phyloP scores from a whole-genome alignment of 208 protist species.

The Trypanosoma grayi region DNA sequence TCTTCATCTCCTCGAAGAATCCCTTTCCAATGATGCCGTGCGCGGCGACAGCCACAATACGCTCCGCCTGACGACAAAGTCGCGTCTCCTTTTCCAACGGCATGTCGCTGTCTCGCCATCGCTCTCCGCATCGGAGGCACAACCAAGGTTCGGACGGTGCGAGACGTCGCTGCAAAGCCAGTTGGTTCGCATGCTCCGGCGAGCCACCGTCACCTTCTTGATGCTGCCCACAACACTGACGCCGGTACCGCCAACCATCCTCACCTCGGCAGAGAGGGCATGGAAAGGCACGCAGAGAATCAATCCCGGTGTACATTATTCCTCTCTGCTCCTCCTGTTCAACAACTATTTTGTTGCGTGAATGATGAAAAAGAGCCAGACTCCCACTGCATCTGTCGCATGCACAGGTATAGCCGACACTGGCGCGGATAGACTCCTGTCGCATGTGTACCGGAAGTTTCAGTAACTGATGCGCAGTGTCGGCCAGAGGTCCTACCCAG shows the following conservation, averaged over 20 bases:
- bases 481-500: conserved; percentile 1
- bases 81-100: conserved; percentile 7
- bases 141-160: conserved; percentile 1
- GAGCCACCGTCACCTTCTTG: not conserved
- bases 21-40: not conserved
- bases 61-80: conserved; percentile 1
- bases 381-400: conserved; percentile 3
- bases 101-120: conserved; percentile 3
- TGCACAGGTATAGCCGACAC: not conserved
- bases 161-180: not conserved
- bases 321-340: not conserved
- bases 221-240: not conserved
- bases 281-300: conserved; percentile 10
- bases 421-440: conserved; percentile 3
- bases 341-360: not conserved
- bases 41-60: not conserved
- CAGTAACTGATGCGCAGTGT: not conserved
- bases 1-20: conserved; percentile 11
- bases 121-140: conserved; percentile 6
- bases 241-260: conserved; percentile 1
- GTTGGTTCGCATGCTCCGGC: not conserved
- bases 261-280: conserved; percentile 1
- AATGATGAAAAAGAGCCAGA: not conserved
- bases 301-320: not conserved
- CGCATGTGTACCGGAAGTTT: conserved; percentile 2